Conservation (phyloP, 2,329 filamentous ascomycete genomes). For the Rutstroemia sydowiana region DNA sequence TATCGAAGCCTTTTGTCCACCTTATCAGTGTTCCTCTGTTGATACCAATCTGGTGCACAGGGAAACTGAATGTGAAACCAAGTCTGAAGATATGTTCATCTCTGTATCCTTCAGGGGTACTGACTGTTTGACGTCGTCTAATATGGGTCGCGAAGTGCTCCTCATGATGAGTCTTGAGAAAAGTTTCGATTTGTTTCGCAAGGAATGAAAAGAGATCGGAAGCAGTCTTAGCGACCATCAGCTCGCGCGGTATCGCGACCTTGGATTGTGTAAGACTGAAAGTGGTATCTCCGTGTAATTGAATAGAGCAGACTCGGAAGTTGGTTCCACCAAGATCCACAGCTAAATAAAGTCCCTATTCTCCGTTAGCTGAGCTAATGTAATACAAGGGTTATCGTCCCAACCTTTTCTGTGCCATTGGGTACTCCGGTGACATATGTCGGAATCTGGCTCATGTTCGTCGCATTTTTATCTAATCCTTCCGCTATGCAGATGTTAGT, state of each 20-base stretch:
- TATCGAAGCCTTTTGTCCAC: conserved; percentile 99
- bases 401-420: conserved; percentile 94
- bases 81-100: conserved; percentile 82
- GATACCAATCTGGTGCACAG: conserved; percentile 86
- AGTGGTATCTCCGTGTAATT: conserved; percentile 87
- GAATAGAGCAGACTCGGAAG: conserved; percentile 93
- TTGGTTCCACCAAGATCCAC: conserved; percentile 98
- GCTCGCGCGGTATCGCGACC: conserved; percentile 77
- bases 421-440: conserved; percentile 94
- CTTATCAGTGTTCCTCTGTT: conserved; percentile 91
- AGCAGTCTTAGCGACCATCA: conserved; percentile 85
- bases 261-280: conserved; percentile 93
- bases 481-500: conserved; percentile 50
- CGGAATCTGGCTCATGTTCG: conserved; percentile 88
- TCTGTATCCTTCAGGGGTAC: conserved; percentile 49
- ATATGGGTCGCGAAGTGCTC: conserved; percentile 74
- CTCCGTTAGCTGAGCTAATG: not conserved
- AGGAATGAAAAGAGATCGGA: conserved; percentile 87
- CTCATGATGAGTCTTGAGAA: conserved; percentile 79
- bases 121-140: conserved; percentile 54
- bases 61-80: conserved; percentile 99
- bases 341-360: conserved; percentile 78
- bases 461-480: conserved; percentile 69
- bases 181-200: conserved; percentile 83
- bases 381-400: conserved; percentile 1